Percentiles rank a stretch among this genome's conserved stretches.
Evolutionary conservation across 1,139 yeast genomes (phyloP).

Genomic region (Candida gigantensis): DNA sequence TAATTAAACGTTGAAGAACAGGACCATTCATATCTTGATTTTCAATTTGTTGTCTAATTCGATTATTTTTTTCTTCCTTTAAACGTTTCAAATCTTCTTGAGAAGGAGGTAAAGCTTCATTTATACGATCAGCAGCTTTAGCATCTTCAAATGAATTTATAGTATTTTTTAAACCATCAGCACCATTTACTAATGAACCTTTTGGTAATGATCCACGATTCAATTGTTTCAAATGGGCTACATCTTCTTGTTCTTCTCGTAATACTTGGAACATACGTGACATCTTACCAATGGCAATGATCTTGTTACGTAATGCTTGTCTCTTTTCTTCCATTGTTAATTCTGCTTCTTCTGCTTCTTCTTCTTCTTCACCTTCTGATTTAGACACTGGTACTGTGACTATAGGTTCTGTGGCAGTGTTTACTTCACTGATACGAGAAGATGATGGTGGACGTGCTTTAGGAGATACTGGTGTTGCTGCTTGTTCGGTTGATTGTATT

Average conservation of each 20-base stretch:
- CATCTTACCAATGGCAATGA: slow-evolving; percentile 91
- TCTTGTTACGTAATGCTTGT: slow-evolving; percentile 78
- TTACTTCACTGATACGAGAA: slow-evolving; percentile 22
- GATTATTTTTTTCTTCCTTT: slow-evolving; percentile 47
- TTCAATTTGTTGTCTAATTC: slow-evolving; percentile 44
- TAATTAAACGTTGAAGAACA: slow-evolving; percentile 43
- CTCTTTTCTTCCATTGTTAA: slow-evolving; percentile 46
- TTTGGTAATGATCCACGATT: slow-evolving; percentile 73
- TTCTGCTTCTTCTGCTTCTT: slow-evolving; percentile 19
- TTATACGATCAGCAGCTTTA: slow-evolving; percentile 71
- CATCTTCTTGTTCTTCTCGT: slow-evolving; percentile 87
- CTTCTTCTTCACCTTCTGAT: not conserved
- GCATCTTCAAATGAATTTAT: slow-evolving; percentile 84
- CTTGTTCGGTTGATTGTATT: slow-evolving; percentile 3
- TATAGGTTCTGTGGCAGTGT: slow-evolving; percentile 11
- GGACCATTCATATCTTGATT: slow-evolving; percentile 39
- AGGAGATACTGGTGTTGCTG: slow-evolving; percentile 9
- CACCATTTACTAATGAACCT: slow-evolving; percentile 83
- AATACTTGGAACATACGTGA: slow-evolving; percentile 90
- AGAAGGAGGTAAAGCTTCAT: slow-evolving; percentile 91
- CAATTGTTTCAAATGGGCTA: slow-evolving; percentile 72
- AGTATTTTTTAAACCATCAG: slow-evolving; percentile 74
- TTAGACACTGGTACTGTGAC: not conserved
- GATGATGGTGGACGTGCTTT: slow-evolving; percentile 14
- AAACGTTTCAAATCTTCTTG: slow-evolving; percentile 52